phyloP scores from a whole-genome alignment of 2,329 filamentous ascomycete species.

The Pseudomassariella vexata region DNA sequence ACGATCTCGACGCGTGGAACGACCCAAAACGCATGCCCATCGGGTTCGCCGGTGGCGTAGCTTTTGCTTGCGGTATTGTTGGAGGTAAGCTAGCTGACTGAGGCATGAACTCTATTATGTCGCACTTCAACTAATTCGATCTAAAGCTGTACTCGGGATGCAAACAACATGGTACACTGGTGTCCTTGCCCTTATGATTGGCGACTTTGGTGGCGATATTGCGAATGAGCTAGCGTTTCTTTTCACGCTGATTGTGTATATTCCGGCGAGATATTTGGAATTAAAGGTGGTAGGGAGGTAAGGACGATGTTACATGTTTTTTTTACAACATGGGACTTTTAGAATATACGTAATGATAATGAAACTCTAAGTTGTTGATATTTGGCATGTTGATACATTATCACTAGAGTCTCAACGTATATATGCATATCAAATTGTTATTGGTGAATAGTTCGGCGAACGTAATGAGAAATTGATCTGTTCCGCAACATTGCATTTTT shows the following conservation, averaged over 20 bases:
- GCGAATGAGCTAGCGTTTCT: conserved; percentile 47
- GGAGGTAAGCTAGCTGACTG: conserved; percentile 28
- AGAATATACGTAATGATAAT: neutral
- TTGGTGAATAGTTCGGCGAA: too few relatives aligned
- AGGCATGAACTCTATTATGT: too few relatives aligned
- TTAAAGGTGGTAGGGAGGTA: conserved; percentile 36
- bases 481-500: too few relatives aligned
- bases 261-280: conserved; percentile 43
- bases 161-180: conserved; percentile 50
- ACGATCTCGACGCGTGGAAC: conserved; percentile 45
- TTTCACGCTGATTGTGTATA: conserved; percentile 39
- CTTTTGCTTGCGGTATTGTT: conserved; percentile 37
- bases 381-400: too few relatives aligned
- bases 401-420: too few relatives aligned
- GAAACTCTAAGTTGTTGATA: too few relatives aligned
- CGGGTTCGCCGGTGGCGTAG: conserved; percentile 34
- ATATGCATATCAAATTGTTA: too few relatives aligned
- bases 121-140: neutral
- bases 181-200: conserved; percentile 35
- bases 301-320: conserved; percentile 1
- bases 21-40: conserved; percentile 34
- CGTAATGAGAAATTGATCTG: too few relatives aligned
- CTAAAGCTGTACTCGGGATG: conserved; percentile 46
- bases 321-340: neutral
- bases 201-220: conserved; percentile 38